Conservation (phyloP, 2,329 filamentous ascomycete genomes). For the Malbranchea cinnamomea region DNA sequence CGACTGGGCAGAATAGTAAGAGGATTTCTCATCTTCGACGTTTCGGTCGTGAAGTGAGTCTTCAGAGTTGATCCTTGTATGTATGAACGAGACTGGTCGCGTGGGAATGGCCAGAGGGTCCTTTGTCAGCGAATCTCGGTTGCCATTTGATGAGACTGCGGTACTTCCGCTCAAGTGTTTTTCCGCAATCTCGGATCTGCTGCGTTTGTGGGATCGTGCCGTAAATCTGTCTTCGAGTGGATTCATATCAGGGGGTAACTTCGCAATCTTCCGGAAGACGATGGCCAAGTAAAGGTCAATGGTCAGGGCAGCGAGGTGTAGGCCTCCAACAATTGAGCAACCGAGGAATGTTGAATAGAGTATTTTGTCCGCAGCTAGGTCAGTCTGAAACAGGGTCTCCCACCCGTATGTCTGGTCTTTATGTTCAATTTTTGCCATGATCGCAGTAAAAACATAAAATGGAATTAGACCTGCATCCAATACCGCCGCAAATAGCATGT, state of each 20-base stretch:
- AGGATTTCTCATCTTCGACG: constrained; percentile 26
- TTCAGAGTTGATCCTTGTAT: constrained; percentile 47
- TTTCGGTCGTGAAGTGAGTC: constrained; percentile 31
- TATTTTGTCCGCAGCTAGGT: constrained; percentile 42
- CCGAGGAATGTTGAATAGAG: constrained; percentile 53
- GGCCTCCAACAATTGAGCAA: constrained; percentile 45
- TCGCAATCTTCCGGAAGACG: constrained; percentile 67
- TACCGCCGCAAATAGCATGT: constrained; percentile 68
- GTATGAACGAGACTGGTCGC: constrained; percentile 58
- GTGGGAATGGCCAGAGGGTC: constrained; percentile 25
- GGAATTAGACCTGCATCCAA: constrained; percentile 54
- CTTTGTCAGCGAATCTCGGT: constrained; percentile 23
- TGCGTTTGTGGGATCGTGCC: constrained; percentile 58
- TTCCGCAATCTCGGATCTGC: constrained; percentile 46
- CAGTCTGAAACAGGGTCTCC: constrained; percentile 50
- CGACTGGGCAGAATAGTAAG: constrained; percentile 34
- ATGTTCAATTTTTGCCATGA: constrained; percentile 39
- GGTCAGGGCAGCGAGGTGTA: constrained; percentile 56
- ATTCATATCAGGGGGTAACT: constrained; percentile 86
- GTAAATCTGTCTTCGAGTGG: constrained; percentile 78
- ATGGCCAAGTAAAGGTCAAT: constrained; percentile 62
- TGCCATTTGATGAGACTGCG: constrained; percentile 23
- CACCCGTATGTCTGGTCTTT: constrained; percentile 37
- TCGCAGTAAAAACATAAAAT: constrained; percentile 46
- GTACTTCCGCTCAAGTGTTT: constrained; percentile 45